Evolutionary conservation across 2,329 filamentous ascomycete genomes (phyloP), one percentile per base, ranked within the genome.

Genomic region (Periconia sp.): DNA sequence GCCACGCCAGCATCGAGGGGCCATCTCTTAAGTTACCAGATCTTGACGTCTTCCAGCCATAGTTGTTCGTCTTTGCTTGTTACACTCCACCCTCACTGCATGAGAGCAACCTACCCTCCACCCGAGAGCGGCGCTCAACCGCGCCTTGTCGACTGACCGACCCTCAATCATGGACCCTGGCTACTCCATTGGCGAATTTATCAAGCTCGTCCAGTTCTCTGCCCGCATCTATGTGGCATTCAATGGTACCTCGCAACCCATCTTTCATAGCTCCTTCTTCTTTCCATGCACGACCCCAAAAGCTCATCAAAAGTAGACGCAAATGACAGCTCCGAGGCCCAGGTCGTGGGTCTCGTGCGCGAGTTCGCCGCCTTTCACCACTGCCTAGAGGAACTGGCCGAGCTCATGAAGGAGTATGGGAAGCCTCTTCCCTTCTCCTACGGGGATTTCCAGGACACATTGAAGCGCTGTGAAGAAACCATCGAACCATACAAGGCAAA

Each of bases 141-240:
- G 67, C 66, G 62, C 60, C 61, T 14, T 47, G 47, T 50, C 23
- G 23, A 27, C 23, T 55, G 43, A 52, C 52, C 58, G 59, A 60
- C 65, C 65, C 65, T 59, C 41, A 35, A 44, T 46, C 15, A 71
- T 70, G 67, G 66, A 66, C 33, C 69, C 70, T 54, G 69, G 69
- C 30, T 62, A 68, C 47, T 66, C 64, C 49, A 68, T 66, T 5
- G 58, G 63, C 10, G 68, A 71, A 54, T 55, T 70, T 18, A 51
- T 70, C 50, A 71, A 70, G 50, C 50, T 71, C 23, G 52, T 71
- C 13, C 65, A 71, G 48, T 45, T 70, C 15, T 71, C 69, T 8
- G 65, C 66, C 19, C 62, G 68, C 18, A 54, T 71, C 17, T 71
- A 71, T 49, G 50, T 69, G 13, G 69, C 69, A 19, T 71, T 70